phyloP scores from a whole-genome alignment of 2,329 filamentous ascomycete species.

The Tolypocladium inflatum region DNA sequence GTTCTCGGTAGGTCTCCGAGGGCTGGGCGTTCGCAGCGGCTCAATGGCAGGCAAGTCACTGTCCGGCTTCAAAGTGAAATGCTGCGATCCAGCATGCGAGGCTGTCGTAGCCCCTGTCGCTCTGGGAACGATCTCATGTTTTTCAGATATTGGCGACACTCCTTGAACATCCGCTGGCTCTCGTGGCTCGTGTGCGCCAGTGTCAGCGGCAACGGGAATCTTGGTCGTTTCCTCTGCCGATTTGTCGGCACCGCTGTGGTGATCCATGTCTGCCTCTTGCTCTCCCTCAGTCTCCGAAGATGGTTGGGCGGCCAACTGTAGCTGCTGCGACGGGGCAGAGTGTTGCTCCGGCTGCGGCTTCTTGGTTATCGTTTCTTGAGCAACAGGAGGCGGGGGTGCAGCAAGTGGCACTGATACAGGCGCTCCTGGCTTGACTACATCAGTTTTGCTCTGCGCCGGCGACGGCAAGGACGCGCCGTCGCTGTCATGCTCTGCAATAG shows the following conservation, averaged over 20 bases:
- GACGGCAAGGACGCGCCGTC: not conserved
- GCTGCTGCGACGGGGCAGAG: not conserved
- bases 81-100: not conserved
- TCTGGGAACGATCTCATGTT: not conserved
- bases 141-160: not conserved
- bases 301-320: not conserved
- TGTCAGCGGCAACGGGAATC: not conserved
- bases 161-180: not conserved
- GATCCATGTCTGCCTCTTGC: not conserved
- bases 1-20: conserved; percentile 5
- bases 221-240: not conserved
- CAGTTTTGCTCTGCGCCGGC: not conserved
- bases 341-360: not conserved
- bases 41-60: conserved; percentile 15
- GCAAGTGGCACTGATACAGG: not conserved
- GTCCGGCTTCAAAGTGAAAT: conserved; percentile 3
- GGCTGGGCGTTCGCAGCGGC: conserved; percentile 24
- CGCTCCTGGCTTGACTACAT: not conserved
- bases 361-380: not conserved
- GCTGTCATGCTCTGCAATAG: not conserved
- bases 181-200: too few species aligned
- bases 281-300: not conserved
- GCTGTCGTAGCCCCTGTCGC: not conserved
- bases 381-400: conserved; percentile 4
- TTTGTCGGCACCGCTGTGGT: not conserved